Evolutionary conservation across 768 basidiomycete genomes (phyloP).

Genomic region (Hortiboletus flavorubellus): DNA sequence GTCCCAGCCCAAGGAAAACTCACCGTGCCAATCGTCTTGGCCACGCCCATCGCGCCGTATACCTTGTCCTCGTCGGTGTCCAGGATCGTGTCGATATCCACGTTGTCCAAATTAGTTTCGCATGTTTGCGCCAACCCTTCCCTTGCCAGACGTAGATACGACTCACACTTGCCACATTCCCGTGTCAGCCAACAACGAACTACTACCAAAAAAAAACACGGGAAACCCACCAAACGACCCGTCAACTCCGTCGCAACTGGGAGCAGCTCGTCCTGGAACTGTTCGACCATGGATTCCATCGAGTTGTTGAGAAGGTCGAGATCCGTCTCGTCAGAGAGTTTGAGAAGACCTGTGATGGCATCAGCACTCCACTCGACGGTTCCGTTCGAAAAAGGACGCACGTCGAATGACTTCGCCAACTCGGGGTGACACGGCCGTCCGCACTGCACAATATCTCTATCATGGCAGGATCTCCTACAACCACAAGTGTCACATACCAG

Average conservation of each 20-base stretch:
- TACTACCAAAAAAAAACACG: neutral
- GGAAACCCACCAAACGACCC: conserved; percentile 60
- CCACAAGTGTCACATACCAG: conserved; percentile 41
- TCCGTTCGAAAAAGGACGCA: conserved; percentile 25
- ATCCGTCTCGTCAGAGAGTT: conserved; percentile 88
- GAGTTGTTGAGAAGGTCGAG: conserved; percentile 77
- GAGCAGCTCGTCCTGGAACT: conserved; percentile 78
- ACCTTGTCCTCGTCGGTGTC: conserved; percentile 81
- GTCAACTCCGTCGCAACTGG: conserved; percentile 83
- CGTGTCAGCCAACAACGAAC: neutral
- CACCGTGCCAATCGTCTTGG: conserved; percentile 81
- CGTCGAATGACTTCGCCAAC: conserved; percentile 88
- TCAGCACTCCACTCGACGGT: neutral
- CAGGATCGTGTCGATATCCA: conserved; percentile 55
- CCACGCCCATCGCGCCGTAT: conserved; percentile 82
- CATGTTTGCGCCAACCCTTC: conserved; percentile 57
- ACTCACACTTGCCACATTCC: conserved; percentile 55
- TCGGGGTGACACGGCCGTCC: conserved; percentile 63
- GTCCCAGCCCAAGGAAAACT: conserved; percentile 19
- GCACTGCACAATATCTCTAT: conserved; percentile 44
- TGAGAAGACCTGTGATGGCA: conserved; percentile 63
- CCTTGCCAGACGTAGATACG: conserved; percentile 73
- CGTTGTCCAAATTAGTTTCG: conserved; percentile 45
- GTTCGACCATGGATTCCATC: conserved; percentile 85
- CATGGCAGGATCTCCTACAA: neutral